phyloP scores from a whole-genome alignment of 441 rosid species.

The Cnidoscolus chayamansa region DNA sequence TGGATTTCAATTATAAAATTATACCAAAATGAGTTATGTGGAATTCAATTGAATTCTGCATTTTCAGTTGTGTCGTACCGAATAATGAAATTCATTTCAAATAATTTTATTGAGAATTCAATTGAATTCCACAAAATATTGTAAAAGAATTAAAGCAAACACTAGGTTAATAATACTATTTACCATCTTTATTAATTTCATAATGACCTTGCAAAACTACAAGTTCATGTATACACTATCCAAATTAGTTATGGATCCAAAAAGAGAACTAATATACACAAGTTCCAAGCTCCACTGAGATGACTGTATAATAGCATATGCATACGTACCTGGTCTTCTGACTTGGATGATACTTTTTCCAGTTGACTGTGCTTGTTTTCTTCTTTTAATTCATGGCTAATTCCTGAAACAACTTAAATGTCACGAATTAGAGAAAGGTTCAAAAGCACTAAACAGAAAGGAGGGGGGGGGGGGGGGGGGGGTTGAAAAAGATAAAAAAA shows the following conservation, averaged over 20 bases:
- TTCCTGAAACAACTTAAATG: conserved; percentile 44
- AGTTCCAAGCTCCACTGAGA: background rate
- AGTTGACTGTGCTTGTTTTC: conserved; percentile 32
- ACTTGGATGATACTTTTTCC: conserved; percentile 21
- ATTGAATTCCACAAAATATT: no score
- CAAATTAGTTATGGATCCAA: background rate
- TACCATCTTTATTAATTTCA: background rate
- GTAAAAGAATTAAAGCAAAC: no score
- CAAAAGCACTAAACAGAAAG: conserved; percentile 6
- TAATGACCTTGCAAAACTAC: background rate
- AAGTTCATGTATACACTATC: background rate
- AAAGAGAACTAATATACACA: background rate
- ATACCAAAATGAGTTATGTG: no score
- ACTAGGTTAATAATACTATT: background rate
- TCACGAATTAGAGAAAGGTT: conserved; percentile 17
- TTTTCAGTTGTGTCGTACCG: no score
- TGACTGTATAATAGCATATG: conserved; percentile 3
- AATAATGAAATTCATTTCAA: no score
- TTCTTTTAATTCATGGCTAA: conserved; percentile 33
- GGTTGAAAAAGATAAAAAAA: conserved; percentile 7
- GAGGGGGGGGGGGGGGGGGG: conserved; percentile 11
- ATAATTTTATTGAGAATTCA: no score
- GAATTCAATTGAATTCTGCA: no score
- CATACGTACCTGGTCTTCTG: conserved; percentile 46
- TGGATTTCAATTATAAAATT: no score